phyloP scores from a whole-genome alignment of 2,329 filamentous ascomycete genomes.

The Mycosphaerelloides madeirae region DNA sequence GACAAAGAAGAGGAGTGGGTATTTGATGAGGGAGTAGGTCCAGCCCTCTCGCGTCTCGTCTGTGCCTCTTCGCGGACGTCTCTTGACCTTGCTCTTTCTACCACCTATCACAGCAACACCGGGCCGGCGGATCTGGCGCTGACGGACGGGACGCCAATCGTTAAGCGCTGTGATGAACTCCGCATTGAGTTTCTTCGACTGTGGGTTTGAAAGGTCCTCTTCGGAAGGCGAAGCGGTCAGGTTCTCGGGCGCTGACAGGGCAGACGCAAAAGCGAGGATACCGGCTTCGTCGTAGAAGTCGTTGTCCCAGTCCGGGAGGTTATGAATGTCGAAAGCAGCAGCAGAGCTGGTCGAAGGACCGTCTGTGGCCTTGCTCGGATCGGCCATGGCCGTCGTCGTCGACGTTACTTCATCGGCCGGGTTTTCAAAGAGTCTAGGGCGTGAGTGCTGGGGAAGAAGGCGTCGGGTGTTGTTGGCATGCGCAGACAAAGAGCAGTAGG shows the following conservation, averaged over 20 bases:
- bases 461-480: too few species aligned
- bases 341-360: conserved; percentile 42
- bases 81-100: conserved; percentile 26
- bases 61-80: conserved; percentile 49
- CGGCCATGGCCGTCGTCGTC: conserved; percentile 38
- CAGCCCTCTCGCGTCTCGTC: conserved; percentile 95
- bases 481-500: too few species aligned
- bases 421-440: too few species aligned
- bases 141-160: conserved; percentile 88
- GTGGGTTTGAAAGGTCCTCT: conserved; percentile 47
- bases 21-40: conserved; percentile 83
- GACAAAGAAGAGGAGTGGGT: conserved; percentile 79
- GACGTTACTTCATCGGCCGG: too few species aligned
- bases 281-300: conserved; percentile 72
- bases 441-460: too few species aligned
- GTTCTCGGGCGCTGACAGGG: conserved; percentile 73
- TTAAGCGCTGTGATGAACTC: conserved; percentile 81
- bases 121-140: conserved; percentile 50
- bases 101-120: conserved; percentile 3
- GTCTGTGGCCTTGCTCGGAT: conserved; percentile 43
- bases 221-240: conserved; percentile 52
- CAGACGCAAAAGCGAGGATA: conserved; percentile 71
- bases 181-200: conserved; percentile 35
- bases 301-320: conserved; percentile 72
- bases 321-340: conserved; percentile 60